Conservation (phyloP, 352 stramenopile species). For the Phytophthora tubulina region DNA sequence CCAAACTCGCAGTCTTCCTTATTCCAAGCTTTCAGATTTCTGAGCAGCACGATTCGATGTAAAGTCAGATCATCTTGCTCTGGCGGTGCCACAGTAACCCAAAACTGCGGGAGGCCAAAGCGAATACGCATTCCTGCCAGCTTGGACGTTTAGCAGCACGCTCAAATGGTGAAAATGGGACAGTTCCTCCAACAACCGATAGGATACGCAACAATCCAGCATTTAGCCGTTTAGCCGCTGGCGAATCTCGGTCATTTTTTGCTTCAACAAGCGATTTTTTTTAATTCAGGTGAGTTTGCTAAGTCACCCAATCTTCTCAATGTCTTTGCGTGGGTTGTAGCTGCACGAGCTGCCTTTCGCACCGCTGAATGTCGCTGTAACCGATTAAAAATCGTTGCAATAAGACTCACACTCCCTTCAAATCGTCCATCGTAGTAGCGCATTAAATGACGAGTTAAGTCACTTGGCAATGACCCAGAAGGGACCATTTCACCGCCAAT, state of each 20-base stretch:
- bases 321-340: background rate
- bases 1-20: background rate
- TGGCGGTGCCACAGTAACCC: background rate
- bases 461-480: background rate
- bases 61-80: background rate
- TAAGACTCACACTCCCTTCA: background rate
- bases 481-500: background rate
- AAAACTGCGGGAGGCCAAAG: background rate
- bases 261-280: background rate
- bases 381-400: constrained; percentile 6
- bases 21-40: background rate
- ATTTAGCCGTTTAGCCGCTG: background rate
- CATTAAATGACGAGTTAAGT: background rate
- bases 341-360: background rate
- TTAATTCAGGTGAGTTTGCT: background rate
- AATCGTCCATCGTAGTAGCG: constrained; percentile 5
- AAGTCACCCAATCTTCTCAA: background rate
- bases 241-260: background rate
- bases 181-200: background rate
- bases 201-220: background rate
- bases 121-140: background rate
- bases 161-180: background rate
- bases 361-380: background rate
- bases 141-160: background rate
- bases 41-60: background rate